Evolutionary conservation across 2,329 filamentous ascomycete genomes (phyloP).

Genomic region (Zymoseptoria tritici): DNA sequence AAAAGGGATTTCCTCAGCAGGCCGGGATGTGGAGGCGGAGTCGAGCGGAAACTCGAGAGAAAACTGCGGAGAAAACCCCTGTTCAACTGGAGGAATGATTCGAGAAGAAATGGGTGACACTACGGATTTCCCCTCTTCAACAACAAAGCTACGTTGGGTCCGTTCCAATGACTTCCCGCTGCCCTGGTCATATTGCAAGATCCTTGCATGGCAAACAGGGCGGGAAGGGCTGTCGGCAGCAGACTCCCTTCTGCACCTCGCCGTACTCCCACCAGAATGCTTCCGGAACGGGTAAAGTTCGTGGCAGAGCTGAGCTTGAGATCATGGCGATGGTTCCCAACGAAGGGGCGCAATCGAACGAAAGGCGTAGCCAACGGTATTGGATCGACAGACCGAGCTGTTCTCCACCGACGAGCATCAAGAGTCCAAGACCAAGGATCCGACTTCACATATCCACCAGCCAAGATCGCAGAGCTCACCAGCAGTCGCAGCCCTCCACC

Average conservation of each 20-base stretch:
- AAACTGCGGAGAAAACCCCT: not conserved
- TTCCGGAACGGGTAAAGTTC: no score
- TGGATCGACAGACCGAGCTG: not conserved
- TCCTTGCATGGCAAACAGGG: not conserved
- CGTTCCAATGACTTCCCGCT: not conserved
- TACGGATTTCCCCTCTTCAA: not conserved
- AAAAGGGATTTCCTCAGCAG: not conserved
- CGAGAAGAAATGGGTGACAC: not conserved
- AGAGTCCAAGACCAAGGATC: not conserved
- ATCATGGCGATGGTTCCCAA: no score
- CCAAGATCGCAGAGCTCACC: not conserved
- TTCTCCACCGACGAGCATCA: not conserved
- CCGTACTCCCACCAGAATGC: no score
- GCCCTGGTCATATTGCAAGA: no score
- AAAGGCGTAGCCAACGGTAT: no score
- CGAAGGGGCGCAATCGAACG: no score
- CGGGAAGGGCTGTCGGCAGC: no score
- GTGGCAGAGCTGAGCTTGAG: no score
- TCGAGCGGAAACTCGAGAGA: no score
- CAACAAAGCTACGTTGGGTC: not conserved
- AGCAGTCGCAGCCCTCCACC: not conserved
- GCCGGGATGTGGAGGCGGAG: slow-evolving; percentile 6
- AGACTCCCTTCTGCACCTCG: no score
- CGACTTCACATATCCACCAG: not conserved
- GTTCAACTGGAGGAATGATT: not conserved